Base-by-base conservation (phyloP, 768 basidiomycete species). In the Ramaria sp. region DNA sequence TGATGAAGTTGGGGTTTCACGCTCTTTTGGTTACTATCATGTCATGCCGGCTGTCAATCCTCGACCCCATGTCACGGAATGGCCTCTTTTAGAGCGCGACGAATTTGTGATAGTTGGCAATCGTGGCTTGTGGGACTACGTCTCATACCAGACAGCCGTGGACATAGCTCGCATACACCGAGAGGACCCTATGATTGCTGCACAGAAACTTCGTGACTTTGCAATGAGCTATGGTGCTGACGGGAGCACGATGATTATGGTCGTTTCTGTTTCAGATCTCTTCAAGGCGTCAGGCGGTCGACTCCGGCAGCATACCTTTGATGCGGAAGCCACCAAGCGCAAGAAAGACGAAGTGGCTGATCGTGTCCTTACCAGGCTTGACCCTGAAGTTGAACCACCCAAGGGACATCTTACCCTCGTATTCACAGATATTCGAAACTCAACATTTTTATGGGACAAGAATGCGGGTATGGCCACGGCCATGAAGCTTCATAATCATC, bases 81-180 rank as follows among this genome's bases (percentile, higher is more conserved):
- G 85, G 60, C 77, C 83, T 48, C 71, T 99, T 17, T 78, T 82
- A 1, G 85, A 90, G 60, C 78, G 83, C 54, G 96, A 99, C 69
- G 95, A 99, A 69, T 96, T 98, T 65, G 80, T 98, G 64, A 95
- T 99, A 71, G 79, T 99, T 59, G 96, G 86, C 30, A 97, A 98
- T 67, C 79, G 83, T 5, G 91, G 91, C 0, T 68, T 98, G 24
- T 99, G 96, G 96, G 88, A 94, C 62, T 89, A 82, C 61, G 88
- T 98, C 61, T 86, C 89, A 4, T 91, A 89, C 66, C 92, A 97
- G 68, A 95, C 90, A 0, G 95, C 96, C 1, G 92, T 98, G 55
- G 95, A 98, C 68, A 93, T 98, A 59, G 94, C 92, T 0, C 80
- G 7, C 87, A 87, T 63, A 70, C 78, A 38, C 68, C 71, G 4